Conservation (phyloP, 805 yeast species). For the Candida boidinii region DNA sequence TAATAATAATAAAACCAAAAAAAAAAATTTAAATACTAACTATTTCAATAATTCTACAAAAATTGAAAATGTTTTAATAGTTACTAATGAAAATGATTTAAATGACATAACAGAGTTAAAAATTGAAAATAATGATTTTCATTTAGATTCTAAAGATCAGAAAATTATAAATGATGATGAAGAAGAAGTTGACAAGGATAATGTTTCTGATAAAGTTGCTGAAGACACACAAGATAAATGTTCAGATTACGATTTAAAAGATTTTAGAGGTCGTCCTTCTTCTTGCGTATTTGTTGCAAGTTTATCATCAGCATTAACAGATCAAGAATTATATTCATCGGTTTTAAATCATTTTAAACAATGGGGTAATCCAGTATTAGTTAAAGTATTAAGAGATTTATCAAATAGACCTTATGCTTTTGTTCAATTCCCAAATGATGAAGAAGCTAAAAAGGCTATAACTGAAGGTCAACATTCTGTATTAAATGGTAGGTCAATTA, state of each 20-base stretch:
- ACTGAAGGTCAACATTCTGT: slow-evolving; percentile 57
- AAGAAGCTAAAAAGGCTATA: slow-evolving; percentile 63
- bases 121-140: too few species aligned
- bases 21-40: too few species aligned
- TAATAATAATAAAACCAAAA: too few species aligned
- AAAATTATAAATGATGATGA: slow-evolving; percentile 1
- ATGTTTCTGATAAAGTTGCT: slow-evolving; percentile 1
- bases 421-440: slow-evolving; percentile 72
- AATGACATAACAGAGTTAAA: too few species aligned
- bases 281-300: slow-evolving; percentile 90
- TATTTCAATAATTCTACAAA: too few species aligned
- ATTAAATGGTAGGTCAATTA: slow-evolving; percentile 64
- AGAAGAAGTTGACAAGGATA: neutral
- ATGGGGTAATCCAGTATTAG: slow-evolving; percentile 66
- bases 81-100: too few species aligned
- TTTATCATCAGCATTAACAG: slow-evolving; percentile 53
- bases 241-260: slow-evolving; percentile 10
- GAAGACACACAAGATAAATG: slow-evolving; percentile 5
- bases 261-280: slow-evolving; percentile 56
- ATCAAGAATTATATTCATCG: slow-evolving; percentile 62
- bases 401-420: slow-evolving; percentile 85
- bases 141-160: slow-evolving; percentile 4
- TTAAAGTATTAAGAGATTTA: slow-evolving; percentile 78
- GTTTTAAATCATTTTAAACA: slow-evolving; percentile 60
- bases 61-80: too few species aligned